A percentile compares a stretch with the other conserved stretches of the same genome.
phyloP scores from a whole-genome alignment of 495 filamentous ascomycete species.

The Lasiosphaeriaceae sp. region DNA sequence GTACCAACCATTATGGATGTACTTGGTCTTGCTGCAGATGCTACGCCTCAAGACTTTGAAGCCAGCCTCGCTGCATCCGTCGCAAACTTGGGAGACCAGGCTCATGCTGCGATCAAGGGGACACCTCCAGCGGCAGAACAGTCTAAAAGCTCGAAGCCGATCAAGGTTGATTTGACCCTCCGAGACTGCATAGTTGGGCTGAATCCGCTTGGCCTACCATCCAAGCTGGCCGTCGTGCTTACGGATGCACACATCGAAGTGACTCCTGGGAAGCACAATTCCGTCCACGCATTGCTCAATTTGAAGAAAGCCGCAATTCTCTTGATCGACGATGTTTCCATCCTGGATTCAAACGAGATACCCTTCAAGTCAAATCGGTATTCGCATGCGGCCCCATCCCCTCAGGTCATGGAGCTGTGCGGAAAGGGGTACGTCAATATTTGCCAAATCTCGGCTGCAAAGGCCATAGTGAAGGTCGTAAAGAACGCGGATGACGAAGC shows the following conservation, averaged over 20 bases:
- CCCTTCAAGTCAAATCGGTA: conserved; percentile 36
- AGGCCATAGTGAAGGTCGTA: conserved; percentile 52
- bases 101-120: conserved; percentile 40
- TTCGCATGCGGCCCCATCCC: conserved; percentile 47
- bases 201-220: conserved; percentile 71
- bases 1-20: conserved; percentile 77
- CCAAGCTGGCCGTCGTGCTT: conserved; percentile 73
- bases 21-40: conserved; percentile 62
- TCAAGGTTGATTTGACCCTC: conserved; percentile 69
- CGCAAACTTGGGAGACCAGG: conserved; percentile 65
- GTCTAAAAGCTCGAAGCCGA: conserved; percentile 33
- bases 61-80: conserved; percentile 75
- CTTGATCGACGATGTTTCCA: conserved; percentile 70
- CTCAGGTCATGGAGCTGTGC: conserved; percentile 63
- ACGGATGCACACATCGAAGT: conserved; percentile 68
- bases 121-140: conserved; percentile 14
- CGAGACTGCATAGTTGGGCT: conserved; percentile 79
- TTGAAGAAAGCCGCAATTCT: conserved; percentile 77
- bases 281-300: conserved; percentile 57
- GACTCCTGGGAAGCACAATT: conserved; percentile 55
- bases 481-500: conserved; percentile 52
- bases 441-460: conserved; percentile 76
- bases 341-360: conserved; percentile 47
- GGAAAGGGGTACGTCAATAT: conserved; percentile 77
- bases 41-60: conserved; percentile 69